Evolutionary conservation across 2,329 filamentous ascomycete genomes (phyloP), one percentile per base, ranked within the genome.

Genomic region (Colletotrichum sp.): DNA sequence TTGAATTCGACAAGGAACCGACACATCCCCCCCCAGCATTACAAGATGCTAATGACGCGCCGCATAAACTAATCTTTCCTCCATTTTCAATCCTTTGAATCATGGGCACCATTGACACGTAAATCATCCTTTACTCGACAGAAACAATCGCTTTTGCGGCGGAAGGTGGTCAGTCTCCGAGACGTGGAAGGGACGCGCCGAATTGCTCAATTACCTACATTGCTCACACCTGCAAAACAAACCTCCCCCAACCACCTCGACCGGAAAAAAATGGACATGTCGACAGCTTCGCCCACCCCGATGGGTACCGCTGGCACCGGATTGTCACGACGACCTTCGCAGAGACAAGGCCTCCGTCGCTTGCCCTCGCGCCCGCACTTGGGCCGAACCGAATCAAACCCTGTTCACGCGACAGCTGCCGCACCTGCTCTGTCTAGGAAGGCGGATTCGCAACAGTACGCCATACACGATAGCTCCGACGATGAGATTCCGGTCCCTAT

Each of bases 401-500:
- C 85, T 10, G 82, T 81, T 12, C 78, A 82, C 21, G 78, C 82
- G 2, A 78, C 79, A 18, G 76, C 81, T 34, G 74, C 75, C 21
- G 73, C 72, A 30, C 73, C 75, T 36, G 55, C 80, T 56, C 76
- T 80, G 60, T 74, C 82, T 12, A 79, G 82, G 24, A 70, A 80
- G 71, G 79, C 84, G 58, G 85, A 86, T 52, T 83, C 88, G 70
- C 87, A 88, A 74, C 87, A 88, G 64, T 89, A 86, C 78, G 85
- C 83, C n/a, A 81, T 93, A 79, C 93, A 95, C 80, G 96, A 98
- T 82, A 98, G 95, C 87, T 98, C 96, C 28, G 96, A 98, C 85
- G 96, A 98, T 81, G 96, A 98, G 85, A 95, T 97, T 32, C 94
- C 94, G 18, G 94, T 95, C 79, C 96, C 96, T 80, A 95, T 97